Percentiles rank a stretch among this genome's conserved stretches.
Conservation (phyloP, 352 stramenopile genomes). For the Pythium dissotocum region DNA sequence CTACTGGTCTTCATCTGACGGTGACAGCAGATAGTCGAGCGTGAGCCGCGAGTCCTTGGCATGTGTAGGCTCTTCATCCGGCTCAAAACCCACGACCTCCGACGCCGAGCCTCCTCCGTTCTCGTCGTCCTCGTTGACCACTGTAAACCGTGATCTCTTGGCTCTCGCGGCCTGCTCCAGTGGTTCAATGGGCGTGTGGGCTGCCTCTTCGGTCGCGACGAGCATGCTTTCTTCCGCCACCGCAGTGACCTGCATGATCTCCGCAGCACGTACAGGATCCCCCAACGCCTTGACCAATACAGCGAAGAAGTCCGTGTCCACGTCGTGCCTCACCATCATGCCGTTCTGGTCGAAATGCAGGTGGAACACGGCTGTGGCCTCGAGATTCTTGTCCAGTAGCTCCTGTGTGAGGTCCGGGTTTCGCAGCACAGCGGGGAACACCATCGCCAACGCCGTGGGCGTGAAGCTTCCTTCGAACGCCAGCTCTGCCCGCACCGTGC, state of each 20-base stretch:
- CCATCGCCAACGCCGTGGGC: constrained; percentile 2
- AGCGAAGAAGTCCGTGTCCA: constrained; percentile 7
- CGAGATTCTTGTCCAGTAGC: constrained; percentile 1
- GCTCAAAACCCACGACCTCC: not conserved
- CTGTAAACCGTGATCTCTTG: not conserved
- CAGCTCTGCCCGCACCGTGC: constrained; percentile 15
- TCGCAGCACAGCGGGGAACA: constrained; percentile 14
- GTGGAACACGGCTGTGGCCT: not conserved
- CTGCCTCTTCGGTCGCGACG: not conserved
- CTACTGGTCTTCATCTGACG: not conserved
- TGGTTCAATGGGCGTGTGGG: not conserved
- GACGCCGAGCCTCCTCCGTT: not conserved
- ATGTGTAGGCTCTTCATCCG: not conserved
- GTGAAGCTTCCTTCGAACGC: constrained; percentile 14
- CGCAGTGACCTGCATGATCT: constrained; percentile 1
- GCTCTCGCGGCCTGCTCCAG: not conserved
- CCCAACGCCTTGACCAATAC: not conserved
- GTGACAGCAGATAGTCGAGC: not conserved
- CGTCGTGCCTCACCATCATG: constrained; percentile 13
- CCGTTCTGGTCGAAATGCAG: constrained; percentile 11
- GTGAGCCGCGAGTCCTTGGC: not conserved
- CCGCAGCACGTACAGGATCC: not conserved
- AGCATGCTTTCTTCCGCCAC: constrained; percentile 10
- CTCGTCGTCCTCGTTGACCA: not conserved
- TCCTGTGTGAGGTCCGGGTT: constrained; percentile 9